Percentiles rank a stretch among this genome's conserved stretches.
Conservation (phyloP, 2,329 filamentous ascomycete species). For the Alternaria triticimaculans region DNA sequence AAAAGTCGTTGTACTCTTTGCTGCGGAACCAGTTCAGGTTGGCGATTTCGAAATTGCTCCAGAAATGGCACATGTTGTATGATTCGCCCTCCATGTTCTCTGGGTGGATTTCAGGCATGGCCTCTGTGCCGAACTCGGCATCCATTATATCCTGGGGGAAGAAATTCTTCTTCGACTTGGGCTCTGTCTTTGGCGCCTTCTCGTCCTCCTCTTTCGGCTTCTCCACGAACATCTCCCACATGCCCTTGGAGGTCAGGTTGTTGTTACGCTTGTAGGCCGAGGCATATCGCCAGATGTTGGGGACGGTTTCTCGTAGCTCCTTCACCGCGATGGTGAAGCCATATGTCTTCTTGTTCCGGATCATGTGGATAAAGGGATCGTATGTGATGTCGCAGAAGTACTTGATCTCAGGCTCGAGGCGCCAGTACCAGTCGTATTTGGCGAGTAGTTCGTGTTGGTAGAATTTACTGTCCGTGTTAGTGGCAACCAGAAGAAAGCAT, state of each 20-base stretch:
- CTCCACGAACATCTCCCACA: conserved; percentile 99
- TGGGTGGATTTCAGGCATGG: conserved; percentile 81
- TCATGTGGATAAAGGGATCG: conserved; percentile 96
- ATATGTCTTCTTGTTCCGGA: conserved; percentile 93
- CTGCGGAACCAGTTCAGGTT: conserved; percentile 94
- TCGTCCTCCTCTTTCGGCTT: conserved; percentile 67
- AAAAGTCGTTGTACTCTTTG: conserved; percentile 97
- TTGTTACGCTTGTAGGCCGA: conserved; percentile 94
- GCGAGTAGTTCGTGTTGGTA: conserved; percentile 94
- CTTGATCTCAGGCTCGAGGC: conserved; percentile 97
- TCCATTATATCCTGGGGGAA: conserved; percentile 83
- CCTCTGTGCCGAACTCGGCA: conserved; percentile 73
- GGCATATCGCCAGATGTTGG: conserved; percentile 98
- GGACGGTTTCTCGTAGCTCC: conserved; percentile 95
- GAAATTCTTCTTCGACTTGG: conserved; percentile 69
- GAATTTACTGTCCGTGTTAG: conserved; percentile 71
- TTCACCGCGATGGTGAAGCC: conserved; percentile 99
- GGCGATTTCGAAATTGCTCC: conserved; percentile 99
- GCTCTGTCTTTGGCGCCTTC: conserved; percentile 66
- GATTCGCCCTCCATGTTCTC: conserved; percentile 96
- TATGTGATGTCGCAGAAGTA: conserved; percentile 99
- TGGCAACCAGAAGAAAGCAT: not conserved
- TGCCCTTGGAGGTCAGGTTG: conserved; percentile 85
- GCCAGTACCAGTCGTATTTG: conserved; percentile 99
- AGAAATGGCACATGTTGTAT: conserved; percentile 99